Base-by-base conservation (phyloP, 2,329 filamentous ascomycete species). In the Alternaria postmessia region DNA sequence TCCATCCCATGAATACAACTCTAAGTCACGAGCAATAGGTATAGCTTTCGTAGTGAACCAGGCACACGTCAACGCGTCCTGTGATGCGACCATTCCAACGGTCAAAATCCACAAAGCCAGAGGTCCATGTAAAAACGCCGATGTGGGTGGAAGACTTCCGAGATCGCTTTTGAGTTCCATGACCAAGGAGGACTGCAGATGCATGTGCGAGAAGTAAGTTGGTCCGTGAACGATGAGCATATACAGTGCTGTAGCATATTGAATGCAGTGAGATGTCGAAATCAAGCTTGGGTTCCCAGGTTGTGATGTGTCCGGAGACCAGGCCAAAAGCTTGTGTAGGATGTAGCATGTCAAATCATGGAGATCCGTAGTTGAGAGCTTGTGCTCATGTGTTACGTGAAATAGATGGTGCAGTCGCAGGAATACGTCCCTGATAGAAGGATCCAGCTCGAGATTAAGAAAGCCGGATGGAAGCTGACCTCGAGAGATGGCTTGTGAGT, bases 341-440 rank as follows among this genome's bases (percentile, higher is more conserved):
- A 84, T 81, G 63, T 85, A 87, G 51, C 83, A 86, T 6, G 84
- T 83, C 1, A 88, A 74, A 55, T 87, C 86, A 58, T 88, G 86
- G 0, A 87, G 79, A 46, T 80, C 76, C 0, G 82, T 83, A 0
- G 75, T 74, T 1, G 81, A 63, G 0, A 84, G 59, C 16, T 22
- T n/a, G 0, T 67, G 66, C 0, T 56, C 56, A 12, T 71, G 60
- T 0, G 77, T 69, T 4, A 73, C 70, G 1, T 79, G 75, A 49
- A 86, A 82, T 4, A 86, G 69, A 8, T 65, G 71, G 12, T 78
- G 80, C 2, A 87, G 76, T n/a, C 82, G 82, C 18, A 61, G 46
- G n/a, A 85, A 73, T 1, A 81, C 73, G 28, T 81, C 78, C 4
- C 51, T 58, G 20, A 83, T 74, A 3, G 62, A 62, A 9, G 61